Evolutionary conservation across 1,284 basidiomycete genomes (phyloP), one percentile per base, ranked within the genome.

Genomic region (Cerioporus squamosus): DNA sequence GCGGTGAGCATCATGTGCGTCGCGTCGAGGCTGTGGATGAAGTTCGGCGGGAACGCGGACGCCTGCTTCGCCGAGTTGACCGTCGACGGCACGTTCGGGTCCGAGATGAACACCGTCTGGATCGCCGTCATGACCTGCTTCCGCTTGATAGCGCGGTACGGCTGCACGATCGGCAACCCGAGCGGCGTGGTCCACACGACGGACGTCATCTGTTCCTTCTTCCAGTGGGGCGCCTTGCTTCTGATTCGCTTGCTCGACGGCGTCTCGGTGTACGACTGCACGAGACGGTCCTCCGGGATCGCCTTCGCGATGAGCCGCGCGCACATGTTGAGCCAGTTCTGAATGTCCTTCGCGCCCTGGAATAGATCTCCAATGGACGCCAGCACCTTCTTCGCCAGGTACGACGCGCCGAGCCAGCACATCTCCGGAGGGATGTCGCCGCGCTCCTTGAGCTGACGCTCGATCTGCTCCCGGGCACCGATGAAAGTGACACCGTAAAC

Each of bases 1-100:
- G 97, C 96, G 1, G 96, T 98, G 64, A 98, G 77, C 83, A 98
- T 91, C 96, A 99, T 98, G 77, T 99, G 97, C 1, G 97, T 98
- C 3, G 97, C 97, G 73, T 99, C 97, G 49, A 99, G 81, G 68
- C 92, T 95, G 75, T 99, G 97, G 58, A 99, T 94, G 72, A 97
- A 99, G 80, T 99, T 99, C 40, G 97, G 97, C 12, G 97, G 97
- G 87, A 99, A 99, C 2, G 97, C 97, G 2, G 93, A 88, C 0
- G 95, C 91, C 74, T 99, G 97, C 74, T 97, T 97, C 61, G 80
- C 69, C 0, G 93, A 77, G 66, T 95, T 92, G 39, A 98, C 96
- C 86, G 63, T 40, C 39, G 49, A 53, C 14, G 90, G 88, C 0
- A 83, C 75, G 64, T 91, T 88, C 0, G 96, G 95, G 74, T 98